These are phyloP conservation scores for Gymnopilus junonius DNA, from an alignment of 768 basidiomycete genomes.

Conservation along the genomic window DNA sequence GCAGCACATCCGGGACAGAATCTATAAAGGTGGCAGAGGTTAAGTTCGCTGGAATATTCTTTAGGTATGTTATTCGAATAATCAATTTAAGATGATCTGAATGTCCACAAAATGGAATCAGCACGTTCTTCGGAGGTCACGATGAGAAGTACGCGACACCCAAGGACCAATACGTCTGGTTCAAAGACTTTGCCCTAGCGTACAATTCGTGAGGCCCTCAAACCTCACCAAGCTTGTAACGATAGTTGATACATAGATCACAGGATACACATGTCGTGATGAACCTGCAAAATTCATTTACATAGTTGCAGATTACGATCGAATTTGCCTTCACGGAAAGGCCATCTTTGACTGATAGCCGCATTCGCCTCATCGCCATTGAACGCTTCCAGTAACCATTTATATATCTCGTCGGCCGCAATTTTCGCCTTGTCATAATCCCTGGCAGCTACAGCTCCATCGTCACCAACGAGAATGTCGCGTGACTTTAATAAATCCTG, in stretches of 20 bases:
- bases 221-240: not conserved
- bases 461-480: not conserved
- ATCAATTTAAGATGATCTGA: not conserved
- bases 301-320: not conserved
- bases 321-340: slow-evolving; percentile 3
- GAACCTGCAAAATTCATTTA: not conserved
- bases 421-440: not conserved
- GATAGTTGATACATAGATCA: not conserved
- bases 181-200: slow-evolving; percentile 52
- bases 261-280: not conserved
- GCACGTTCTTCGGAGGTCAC: slow-evolving; percentile 71
- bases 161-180: slow-evolving; percentile 76
- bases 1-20: slow-evolving; percentile 3
- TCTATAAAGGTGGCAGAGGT: slow-evolving; percentile 29
- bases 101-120: not conserved
- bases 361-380: not conserved
- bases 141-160: slow-evolving; percentile 69
- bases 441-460: not conserved
- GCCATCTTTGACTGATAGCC: slow-evolving; percentile 1
- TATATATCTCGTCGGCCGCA: not conserved
- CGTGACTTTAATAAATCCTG: not conserved
- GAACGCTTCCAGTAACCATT: not conserved
- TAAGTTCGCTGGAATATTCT: slow-evolving; percentile 66
- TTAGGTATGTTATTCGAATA: slow-evolving; percentile 61
- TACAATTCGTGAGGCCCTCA: slow-evolving; percentile 28